Evolutionary conservation across 768 basidiomycete species (phyloP).

Genomic region (Boletus rubropictus): DNA sequence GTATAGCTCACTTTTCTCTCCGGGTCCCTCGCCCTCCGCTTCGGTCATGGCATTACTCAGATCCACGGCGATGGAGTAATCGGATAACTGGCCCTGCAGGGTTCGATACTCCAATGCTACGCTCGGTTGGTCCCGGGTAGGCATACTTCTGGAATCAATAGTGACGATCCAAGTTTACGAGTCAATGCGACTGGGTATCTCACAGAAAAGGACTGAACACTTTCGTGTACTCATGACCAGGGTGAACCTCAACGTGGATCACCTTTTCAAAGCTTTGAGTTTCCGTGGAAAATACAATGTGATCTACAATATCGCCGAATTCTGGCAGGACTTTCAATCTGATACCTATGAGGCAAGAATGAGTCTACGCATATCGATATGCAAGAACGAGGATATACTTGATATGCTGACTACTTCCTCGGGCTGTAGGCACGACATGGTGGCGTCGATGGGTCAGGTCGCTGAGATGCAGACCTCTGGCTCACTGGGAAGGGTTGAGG

Average conservation of each 20-base stretch:
- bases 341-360: background rate
- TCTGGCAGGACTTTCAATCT: background rate
- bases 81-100: no score
- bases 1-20: background rate
- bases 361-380: background rate
- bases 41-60: background rate
- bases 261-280: no score
- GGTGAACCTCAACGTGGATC: background rate
- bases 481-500: background rate
- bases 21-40: background rate
- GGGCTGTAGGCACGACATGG: background rate
- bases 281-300: background rate
- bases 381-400: background rate
- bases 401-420: background rate
- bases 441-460: background rate
- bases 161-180: background rate
- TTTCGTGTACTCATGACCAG: background rate
- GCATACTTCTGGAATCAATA: background rate
- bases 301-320: background rate
- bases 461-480: background rate
- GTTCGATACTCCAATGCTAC: background rate
- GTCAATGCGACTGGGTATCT: background rate
- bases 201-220: background rate
- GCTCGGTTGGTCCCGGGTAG: background rate
- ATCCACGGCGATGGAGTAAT: background rate